phyloP scores from a whole-genome alignment of 2,329 filamentous ascomycete genomes.

The Dichotomopilus funicola region DNA sequence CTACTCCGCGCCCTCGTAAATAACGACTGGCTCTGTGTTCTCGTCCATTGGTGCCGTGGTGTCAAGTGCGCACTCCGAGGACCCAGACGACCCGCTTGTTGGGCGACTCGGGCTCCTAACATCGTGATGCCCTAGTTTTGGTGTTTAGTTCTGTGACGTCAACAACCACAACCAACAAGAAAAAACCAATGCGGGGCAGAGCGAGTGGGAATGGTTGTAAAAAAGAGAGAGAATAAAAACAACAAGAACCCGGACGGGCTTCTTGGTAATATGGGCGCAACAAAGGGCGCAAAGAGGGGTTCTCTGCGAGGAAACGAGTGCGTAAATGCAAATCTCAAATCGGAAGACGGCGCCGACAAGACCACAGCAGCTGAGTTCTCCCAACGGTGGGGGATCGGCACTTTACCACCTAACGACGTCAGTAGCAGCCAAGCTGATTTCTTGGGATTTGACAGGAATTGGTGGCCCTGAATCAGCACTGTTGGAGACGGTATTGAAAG shows the following conservation, averaged over 20 bases:
- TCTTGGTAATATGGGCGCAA: no score
- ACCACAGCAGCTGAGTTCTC: no score
- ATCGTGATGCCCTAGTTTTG: slow-evolving; percentile 11
- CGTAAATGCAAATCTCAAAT: no score
- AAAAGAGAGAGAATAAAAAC: neutral
- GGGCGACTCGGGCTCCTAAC: slow-evolving; percentile 16
- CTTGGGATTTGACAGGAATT: no score
- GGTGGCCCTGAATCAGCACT: no score
- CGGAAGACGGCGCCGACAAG: no score
- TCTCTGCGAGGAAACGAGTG: no score
- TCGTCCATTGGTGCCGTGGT: neutral
- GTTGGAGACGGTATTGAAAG: no score
- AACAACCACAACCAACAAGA: neutral
- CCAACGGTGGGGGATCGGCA: no score
- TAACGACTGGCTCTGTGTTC: slow-evolving; percentile 13
- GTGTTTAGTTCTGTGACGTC: slow-evolving; percentile 17
- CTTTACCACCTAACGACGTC: no score
- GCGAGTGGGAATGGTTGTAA: neutral
- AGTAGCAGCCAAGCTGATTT: no score
- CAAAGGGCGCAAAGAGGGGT: no score
- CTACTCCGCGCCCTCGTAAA: slow-evolving; percentile 11
- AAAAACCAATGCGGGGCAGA: neutral
- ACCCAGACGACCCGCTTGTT: slow-evolving; percentile 9
- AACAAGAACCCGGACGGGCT: neutral
- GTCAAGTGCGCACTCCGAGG: neutral